Evolutionary conservation across 306 rosid genomes (phyloP).

Genomic region (Trifolium repens): DNA sequence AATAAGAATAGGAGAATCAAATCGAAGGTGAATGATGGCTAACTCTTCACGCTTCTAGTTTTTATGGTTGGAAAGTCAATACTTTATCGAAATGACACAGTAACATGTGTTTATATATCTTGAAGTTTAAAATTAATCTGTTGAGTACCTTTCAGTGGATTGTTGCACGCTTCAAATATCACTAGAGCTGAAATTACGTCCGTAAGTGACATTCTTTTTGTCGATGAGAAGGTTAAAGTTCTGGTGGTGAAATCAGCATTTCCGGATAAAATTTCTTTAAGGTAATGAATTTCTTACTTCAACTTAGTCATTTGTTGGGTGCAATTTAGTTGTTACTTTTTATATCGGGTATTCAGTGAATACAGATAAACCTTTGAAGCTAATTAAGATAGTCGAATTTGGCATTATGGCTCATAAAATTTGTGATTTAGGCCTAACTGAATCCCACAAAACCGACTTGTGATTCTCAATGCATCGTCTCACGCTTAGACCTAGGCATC

Average conservation of each 20-base stretch:
- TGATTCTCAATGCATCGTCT: too few species aligned
- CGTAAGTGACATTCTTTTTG: conserved; percentile 65
- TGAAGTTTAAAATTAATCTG: conserved; percentile 28
- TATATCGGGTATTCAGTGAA: too few species aligned
- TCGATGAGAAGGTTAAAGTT: conserved; percentile 79
- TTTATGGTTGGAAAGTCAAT: background rate
- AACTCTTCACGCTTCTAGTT: too few species aligned
- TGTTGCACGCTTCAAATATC: conserved; percentile 90
- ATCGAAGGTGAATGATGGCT: conserved; percentile 58
- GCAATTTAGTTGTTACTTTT: too few species aligned
- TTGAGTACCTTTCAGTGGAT: conserved; percentile 64
- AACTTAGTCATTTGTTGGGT: too few species aligned
- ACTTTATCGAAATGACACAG: too few species aligned
- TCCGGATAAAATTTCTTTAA: conserved; percentile 85
- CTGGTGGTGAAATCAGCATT: conserved; percentile 79
- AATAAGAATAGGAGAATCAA: conserved; percentile 69
- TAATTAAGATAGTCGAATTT: too few species aligned
- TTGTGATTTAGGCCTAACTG: too few species aligned
- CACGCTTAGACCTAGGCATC: too few species aligned
- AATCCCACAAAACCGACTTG: too few species aligned
- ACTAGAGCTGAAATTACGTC: conserved; percentile 64
- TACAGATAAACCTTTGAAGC: too few species aligned
- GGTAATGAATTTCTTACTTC: conserved; percentile 49
- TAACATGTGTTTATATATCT: background rate
- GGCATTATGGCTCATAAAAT: too few species aligned